These are phyloP conservation scores for Fusarium nisikadoi DNA, from an alignment of 2,329 filamentous ascomycete genomes.

Conservation along the genomic window DNA sequence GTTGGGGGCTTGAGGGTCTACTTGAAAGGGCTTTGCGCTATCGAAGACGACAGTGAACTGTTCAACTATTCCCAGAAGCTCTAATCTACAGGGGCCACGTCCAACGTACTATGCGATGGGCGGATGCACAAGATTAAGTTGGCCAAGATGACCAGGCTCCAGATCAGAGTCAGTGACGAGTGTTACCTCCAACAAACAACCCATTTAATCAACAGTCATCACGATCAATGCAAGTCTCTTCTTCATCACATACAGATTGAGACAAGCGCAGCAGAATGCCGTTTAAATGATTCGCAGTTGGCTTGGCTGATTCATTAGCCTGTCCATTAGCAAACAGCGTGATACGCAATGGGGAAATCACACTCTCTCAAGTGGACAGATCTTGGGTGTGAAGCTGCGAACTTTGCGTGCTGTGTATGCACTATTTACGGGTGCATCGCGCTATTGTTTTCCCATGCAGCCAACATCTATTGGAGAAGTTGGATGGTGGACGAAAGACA, in stretches of 20 bases:
- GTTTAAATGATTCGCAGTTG: background rate
- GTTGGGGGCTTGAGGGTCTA: background rate
- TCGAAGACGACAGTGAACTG: background rate
- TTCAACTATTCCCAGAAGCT: background rate
- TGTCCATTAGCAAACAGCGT: background rate
- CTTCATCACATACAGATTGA: background rate
- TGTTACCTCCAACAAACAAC: background rate
- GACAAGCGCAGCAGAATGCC: background rate
- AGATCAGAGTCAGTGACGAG: background rate
- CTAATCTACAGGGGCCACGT: background rate
- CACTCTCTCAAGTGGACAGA: background rate
- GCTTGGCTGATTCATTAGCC: background rate
- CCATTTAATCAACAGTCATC: background rate
- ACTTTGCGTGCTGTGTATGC: background rate
- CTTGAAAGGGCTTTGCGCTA: background rate
- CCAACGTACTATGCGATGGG: background rate
- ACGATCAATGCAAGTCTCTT: background rate
- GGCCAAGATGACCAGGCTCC: background rate
- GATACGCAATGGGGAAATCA: background rate
- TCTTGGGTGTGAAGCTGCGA: background rate
- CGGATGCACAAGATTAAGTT: background rate
- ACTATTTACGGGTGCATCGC: background rate
- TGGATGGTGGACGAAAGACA: background rate
- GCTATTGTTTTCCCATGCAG: slow-evolving; percentile 13
- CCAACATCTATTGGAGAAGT: slow-evolving; percentile 3